Conservation (phyloP, 2,329 filamentous ascomycete species). For the Chaetomium olivaceum region DNA sequence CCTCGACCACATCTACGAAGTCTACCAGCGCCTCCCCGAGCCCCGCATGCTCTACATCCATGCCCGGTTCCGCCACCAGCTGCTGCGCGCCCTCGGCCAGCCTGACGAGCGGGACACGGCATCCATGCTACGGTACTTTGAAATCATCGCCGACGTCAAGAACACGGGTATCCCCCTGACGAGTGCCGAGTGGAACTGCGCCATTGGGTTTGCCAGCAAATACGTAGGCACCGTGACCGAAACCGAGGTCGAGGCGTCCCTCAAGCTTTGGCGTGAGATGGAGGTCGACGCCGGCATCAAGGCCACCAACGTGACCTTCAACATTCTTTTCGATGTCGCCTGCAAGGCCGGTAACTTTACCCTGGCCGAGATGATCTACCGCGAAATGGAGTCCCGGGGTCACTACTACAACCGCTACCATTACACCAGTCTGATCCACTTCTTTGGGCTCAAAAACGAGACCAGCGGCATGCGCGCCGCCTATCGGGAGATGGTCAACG, state of each 20-base stretch:
- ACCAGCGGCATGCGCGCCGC: slow-evolving; percentile 71
- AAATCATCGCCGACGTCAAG: slow-evolving; percentile 80
- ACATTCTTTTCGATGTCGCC: slow-evolving; percentile 86
- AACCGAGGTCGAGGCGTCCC: slow-evolving; percentile 64
- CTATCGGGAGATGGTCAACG: slow-evolving; percentile 80
- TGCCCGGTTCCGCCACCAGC: slow-evolving; percentile 56
- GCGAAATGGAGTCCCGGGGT: slow-evolving; percentile 73
- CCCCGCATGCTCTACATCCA: slow-evolving; percentile 54
- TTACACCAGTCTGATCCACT: slow-evolving; percentile 79
- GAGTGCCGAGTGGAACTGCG: slow-evolving; percentile 76
- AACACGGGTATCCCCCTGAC: slow-evolving; percentile 68
- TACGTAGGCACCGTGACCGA: slow-evolving; percentile 62
- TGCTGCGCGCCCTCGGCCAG: slow-evolving; percentile 69
- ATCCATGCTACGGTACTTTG: slow-evolving; percentile 80
- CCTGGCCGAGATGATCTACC: slow-evolving; percentile 80
- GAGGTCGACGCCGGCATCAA: slow-evolving; percentile 67
- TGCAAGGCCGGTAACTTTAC: slow-evolving; percentile 81
- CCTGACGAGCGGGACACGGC: slow-evolving; percentile 56
- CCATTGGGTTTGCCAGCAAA: slow-evolving; percentile 75
- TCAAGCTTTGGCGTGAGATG: slow-evolving; percentile 88
- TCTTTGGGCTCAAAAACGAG: slow-evolving; percentile 74
- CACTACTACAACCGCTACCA: slow-evolving; percentile 75
- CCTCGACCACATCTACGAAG: slow-evolving; percentile 49
- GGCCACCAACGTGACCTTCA: slow-evolving; percentile 81
- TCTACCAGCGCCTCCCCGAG: slow-evolving; percentile 54